Percentiles rank a stretch among this genome's conserved stretches.
phyloP scores from a whole-genome alignment of 345 rosid genomes.

The Litchi chinensis region DNA sequence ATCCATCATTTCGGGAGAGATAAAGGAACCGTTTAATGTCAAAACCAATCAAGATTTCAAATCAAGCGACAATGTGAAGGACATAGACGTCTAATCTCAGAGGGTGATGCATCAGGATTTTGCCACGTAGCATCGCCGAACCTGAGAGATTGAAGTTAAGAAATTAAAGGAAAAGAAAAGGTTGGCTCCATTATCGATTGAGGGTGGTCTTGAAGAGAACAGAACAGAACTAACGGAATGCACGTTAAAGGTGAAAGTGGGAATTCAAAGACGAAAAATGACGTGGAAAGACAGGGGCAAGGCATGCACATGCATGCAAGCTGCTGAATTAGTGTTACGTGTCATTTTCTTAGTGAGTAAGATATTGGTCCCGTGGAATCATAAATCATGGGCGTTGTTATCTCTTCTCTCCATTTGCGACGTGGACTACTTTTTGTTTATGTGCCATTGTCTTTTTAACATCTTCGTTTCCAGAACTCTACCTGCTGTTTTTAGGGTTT shows the following conservation, averaged over 20 bases:
- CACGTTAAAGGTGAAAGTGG: background rate
- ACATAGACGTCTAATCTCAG: background rate
- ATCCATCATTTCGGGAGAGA: background rate
- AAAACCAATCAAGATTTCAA: conserved; percentile 7
- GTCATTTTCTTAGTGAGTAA: conserved; percentile 53
- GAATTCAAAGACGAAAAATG: background rate
- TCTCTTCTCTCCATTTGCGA: background rate
- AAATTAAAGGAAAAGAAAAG: background rate
- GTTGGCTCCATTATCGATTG: background rate
- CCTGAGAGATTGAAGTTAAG: background rate
- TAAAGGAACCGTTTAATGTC: conserved; percentile 16
- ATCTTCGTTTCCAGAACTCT: background rate
- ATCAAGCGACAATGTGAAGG: conserved; percentile 5
- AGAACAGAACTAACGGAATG: background rate
- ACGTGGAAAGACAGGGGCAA: background rate
- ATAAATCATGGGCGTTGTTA: background rate
- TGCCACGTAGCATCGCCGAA: conserved; percentile 10
- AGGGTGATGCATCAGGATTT: background rate
- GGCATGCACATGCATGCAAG: too few species aligned
- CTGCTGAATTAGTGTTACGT: background rate
- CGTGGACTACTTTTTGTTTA: background rate
- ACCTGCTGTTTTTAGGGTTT: background rate
- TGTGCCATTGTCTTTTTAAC: background rate
- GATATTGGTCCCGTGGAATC: conserved; percentile 25
- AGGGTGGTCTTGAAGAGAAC: conserved; percentile 8